Evolutionary conservation across 192 early-diverging fungal genomes (phyloP), one percentile per base, ranked within the genome.

Genomic region (Paraglomus occultum): DNA sequence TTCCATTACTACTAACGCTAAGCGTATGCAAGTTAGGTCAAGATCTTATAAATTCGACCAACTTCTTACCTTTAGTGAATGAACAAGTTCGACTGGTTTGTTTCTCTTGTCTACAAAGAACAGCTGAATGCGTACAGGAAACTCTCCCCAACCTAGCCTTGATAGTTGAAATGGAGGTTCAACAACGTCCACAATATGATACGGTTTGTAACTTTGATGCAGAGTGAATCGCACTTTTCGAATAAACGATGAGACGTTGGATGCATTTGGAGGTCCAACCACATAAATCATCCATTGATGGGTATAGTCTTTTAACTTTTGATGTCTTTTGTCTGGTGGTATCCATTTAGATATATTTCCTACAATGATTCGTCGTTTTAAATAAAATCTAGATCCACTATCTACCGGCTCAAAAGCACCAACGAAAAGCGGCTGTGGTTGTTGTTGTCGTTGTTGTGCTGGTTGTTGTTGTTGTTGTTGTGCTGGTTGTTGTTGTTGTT

Each of bases 81-180:
- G 92, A 15, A 94, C 88, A 12, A 97, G 71, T 65, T 95, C 91
- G 6, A 94, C 83, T 1, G 91, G 86, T 70, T 94, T 94, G 77
- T 95, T 95, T 42, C 85, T 76, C 17, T 80, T 80, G 77, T 97
- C 94, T 8, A 79, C 80, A 78, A 97, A 95, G 68, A 85, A 88
- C 15, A 97, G 51, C 61, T 92, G 88, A 14, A 95, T 75, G 31
- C 91, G 85, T 51, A 96, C 81, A 17, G 94, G 93, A 57, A 94
- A 95, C 76, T 97, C 95, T 42, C 95, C 95, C 94, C 94, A 97
- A 0, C 94, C 95, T 71, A 86, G 89, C n/a, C 94, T 85, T 14
- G 89, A 92, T 61, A 97, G 72, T 64, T 90, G 88, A 73, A 96
- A 94, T 1, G 88, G 92, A 0, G 94, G 84, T 45, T 85, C 83